Conservation (phyloP, 495 filamentous ascomycete species). For the Neurospora intermedia region DNA sequence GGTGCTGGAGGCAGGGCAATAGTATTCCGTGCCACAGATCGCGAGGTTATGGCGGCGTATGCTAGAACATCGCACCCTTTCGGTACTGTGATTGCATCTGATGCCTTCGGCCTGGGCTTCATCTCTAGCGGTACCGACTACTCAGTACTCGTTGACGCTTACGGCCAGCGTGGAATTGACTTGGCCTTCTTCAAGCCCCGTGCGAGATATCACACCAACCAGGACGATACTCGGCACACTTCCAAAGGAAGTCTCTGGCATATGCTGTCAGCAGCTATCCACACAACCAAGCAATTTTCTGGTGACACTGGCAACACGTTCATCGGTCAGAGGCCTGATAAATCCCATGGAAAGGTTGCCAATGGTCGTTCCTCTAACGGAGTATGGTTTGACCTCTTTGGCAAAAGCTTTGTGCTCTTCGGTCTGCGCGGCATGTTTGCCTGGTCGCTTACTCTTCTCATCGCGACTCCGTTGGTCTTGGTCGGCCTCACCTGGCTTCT, state of each 20-base stretch:
- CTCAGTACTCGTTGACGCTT: constrained; percentile 65
- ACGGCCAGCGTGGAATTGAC: constrained; percentile 82
- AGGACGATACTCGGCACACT: constrained; percentile 76
- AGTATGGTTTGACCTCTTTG: constrained; percentile 95
- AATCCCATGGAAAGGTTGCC: constrained; percentile 44
- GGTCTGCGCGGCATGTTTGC: constrained; percentile 74
- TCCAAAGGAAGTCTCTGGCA: constrained; percentile 75
- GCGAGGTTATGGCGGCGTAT: constrained; percentile 76
- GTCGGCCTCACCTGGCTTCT: constrained; percentile 57
- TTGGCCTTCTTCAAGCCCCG: constrained; percentile 82
- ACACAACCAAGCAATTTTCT: constrained; percentile 59
- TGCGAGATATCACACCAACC: constrained; percentile 79
- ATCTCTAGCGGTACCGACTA: constrained; percentile 87
- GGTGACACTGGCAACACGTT: constrained; percentile 60
- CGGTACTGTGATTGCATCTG: constrained; percentile 66
- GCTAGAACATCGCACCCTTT: constrained; percentile 61
- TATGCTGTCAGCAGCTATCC: constrained; percentile 76
- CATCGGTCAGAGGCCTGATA: constrained; percentile 45
- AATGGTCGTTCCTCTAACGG: constrained; percentile 58
- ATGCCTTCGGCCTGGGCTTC: constrained; percentile 70
- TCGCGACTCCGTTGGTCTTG: constrained; percentile 63
- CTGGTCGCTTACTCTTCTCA: constrained; percentile 69
- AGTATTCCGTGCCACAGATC: constrained; percentile 77
- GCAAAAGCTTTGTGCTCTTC: constrained; percentile 68
- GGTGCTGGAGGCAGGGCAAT: constrained; percentile 85